Evolutionary conservation across 257 asterid species (phyloP).

Genomic region (Rauvolfia tetraphylla): DNA sequence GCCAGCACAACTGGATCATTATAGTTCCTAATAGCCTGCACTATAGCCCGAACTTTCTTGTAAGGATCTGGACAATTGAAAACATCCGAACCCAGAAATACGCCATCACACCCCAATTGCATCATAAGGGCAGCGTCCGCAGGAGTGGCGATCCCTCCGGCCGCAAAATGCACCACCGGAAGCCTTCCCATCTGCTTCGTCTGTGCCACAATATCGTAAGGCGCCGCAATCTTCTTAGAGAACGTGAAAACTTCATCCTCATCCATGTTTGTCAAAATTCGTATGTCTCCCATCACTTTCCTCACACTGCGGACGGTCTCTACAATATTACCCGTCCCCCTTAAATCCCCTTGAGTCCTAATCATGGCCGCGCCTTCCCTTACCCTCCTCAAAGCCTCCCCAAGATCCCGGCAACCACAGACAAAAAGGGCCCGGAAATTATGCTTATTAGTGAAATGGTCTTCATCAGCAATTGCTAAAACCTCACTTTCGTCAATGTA

Average conservation of each 20-base stretch:
- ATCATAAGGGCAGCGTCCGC: constrained; percentile 89
- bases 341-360: constrained; percentile 64
- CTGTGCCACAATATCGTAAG: constrained; percentile 73
- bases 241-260: constrained; percentile 83
- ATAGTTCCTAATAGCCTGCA: constrained; percentile 73
- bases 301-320: constrained; percentile 66
- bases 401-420: constrained; percentile 78
- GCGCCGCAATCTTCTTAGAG: constrained; percentile 58
- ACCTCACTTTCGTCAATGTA: constrained; percentile 76
- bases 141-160: constrained; percentile 82
- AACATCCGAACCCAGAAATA: constrained; percentile 54
- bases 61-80: constrained; percentile 58
- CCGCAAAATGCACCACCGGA: constrained; percentile 85
- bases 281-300: constrained; percentile 66
- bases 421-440: constrained; percentile 63
- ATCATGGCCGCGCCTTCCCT: constrained; percentile 86
- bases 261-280: constrained; percentile 70
- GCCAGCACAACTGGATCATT: constrained; percentile 70
- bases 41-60: constrained; percentile 55
- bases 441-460: constrained; percentile 68
- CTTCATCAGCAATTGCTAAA: constrained; percentile 60
- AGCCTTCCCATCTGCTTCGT: constrained; percentile 85
- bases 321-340: constrained; percentile 43
- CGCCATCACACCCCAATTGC: constrained; percentile 88
- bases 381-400: constrained; percentile 74